Evolutionary conservation across 1,284 basidiomycete species (phyloP), one percentile per base, ranked within the genome.

Genomic region (Psilocybe mexicana): DNA sequence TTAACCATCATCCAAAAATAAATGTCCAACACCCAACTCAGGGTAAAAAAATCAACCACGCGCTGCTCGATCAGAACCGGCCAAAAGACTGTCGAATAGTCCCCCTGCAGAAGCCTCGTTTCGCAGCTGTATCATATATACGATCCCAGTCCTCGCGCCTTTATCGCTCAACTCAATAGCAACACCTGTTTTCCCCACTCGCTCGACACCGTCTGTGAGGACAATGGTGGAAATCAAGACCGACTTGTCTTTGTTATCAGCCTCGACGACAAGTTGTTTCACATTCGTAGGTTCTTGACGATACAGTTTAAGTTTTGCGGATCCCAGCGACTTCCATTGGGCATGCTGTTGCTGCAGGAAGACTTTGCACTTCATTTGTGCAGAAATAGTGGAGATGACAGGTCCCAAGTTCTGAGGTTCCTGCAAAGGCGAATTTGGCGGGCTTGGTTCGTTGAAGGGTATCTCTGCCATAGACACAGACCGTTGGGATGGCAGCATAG

Each of bases 281-380:
- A 94, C 78, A 66, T 94, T 92, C 33, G 88, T 92, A 26, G 93
- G 93, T 59, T 84, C 79, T 69, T 94, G 84, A 55, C 85, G 84
- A 72, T 94, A 99, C 49, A 98, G 78, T 70, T 93, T 95, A 61
- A 99, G 80, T 67, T 88, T 88, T 5, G 93, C 94, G 10, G 89
- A 80, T 1, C 97, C 97, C 42, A 99, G 79, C 2, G 92, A 88
- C 78, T 98, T 99, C 97, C 97, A 99, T 72, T 98, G 94, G 25
- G 90, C 89, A 70, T 98, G 96, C 42, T 92, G 87, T 69, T 97
- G 94, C 72, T 99, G 92, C 55, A 97, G 78, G 78, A 98, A 99
- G 35, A 98, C 88, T 74, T 99, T 98, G 84, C 96, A 98, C 72
- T 96, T 96, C 93, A 97, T 98, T 69, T 94, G 87, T n/a, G 93